Evolutionary conservation across 106 monocot genomes (phyloP).

Genomic region (Iris macrosiphon): DNA sequence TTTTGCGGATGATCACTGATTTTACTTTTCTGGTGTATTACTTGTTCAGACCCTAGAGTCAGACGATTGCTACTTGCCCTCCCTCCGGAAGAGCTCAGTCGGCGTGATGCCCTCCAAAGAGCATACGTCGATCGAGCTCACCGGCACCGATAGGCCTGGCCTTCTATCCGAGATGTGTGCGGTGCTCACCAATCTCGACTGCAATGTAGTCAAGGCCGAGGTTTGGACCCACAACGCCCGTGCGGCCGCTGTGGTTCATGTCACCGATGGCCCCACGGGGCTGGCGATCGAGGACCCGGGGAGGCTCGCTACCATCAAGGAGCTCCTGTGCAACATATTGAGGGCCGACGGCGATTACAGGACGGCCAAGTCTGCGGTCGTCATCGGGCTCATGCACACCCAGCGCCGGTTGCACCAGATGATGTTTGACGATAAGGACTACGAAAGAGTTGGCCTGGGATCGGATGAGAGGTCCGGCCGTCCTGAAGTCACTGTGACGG

Average conservation of each 20-base stretch:
- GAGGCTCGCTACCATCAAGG: constrained; percentile 11
- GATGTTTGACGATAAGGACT: constrained; percentile 44
- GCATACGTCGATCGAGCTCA: constrained; percentile 38
- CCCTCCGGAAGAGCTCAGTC: neutral
- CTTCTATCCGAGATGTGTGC: constrained; percentile 55
- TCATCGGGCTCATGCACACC: constrained; percentile 2
- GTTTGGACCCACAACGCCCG: constrained; percentile 54
- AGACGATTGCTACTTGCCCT: neutral
- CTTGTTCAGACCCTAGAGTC: neutral
- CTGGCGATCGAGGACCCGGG: constrained; percentile 19
- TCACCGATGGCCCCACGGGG: constrained; percentile 19
- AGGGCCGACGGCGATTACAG: neutral
- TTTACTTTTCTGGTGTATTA: neutral
- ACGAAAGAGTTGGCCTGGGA: constrained; percentile 8
- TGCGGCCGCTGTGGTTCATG: constrained; percentile 28
- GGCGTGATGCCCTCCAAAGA: neutral
- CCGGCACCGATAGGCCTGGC: constrained; percentile 20
- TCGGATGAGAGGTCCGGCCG: constrained; percentile 10
- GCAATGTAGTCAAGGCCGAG: constrained; percentile 30
- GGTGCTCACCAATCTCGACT: constrained; percentile 19
- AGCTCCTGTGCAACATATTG: constrained; percentile 15
- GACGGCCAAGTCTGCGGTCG: neutral
- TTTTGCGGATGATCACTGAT: neutral
- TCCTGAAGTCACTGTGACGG: constrained; percentile 45
- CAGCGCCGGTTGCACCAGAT: constrained; percentile 24